Conservation (phyloP, 2,329 filamentous ascomycete genomes). For the Zymoseptoria crescenta region DNA sequence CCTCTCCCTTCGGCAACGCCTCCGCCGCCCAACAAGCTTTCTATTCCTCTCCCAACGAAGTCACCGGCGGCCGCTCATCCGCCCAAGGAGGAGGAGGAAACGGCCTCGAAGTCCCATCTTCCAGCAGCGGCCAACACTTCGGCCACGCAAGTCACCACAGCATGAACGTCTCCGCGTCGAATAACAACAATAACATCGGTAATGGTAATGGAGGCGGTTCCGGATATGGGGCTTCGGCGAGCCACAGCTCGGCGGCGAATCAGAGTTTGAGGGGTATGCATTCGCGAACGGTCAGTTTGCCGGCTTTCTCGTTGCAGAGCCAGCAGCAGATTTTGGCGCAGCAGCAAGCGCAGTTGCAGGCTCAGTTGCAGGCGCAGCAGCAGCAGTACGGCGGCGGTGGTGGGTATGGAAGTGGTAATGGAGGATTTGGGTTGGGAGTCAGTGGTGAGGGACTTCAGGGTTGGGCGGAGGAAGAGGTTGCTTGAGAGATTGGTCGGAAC, state of each 20-base stretch:
- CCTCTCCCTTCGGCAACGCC: constrained; percentile 29
- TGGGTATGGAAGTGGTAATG: constrained; percentile 34
- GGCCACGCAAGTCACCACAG: constrained; percentile 47
- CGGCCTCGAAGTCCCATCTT: constrained; percentile 26
- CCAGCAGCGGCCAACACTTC: constrained; percentile 37
- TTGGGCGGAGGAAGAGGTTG: constrained; percentile 57
- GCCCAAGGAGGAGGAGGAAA: background rate
- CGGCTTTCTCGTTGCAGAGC: constrained; percentile 53
- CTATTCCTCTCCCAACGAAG: constrained; percentile 61
- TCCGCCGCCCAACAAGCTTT: constrained; percentile 71
- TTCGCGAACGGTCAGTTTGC: constrained; percentile 82
- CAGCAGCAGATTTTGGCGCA: constrained; percentile 30
- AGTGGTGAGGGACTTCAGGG: constrained; percentile 51
- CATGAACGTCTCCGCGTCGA: constrained; percentile 37
- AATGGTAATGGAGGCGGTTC: constrained; percentile 15
- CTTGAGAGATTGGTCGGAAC: constrained; percentile 7
- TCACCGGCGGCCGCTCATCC: constrained; percentile 34
- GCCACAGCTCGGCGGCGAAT: constrained; percentile 48
- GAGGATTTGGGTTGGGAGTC: constrained; percentile 52
- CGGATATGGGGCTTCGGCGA: constrained; percentile 7
- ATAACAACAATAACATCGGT: background rate
- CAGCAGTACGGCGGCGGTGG: constrained; percentile 47
- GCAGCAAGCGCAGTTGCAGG: constrained; percentile 28
- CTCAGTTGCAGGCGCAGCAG: constrained; percentile 30
- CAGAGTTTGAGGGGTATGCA: constrained; percentile 32